A percentile compares a stretch with the other conserved stretches of the same genome.
Conservation (phyloP, 371 early-diverging fungal species). For the Syncephalastrum racemosum region DNA sequence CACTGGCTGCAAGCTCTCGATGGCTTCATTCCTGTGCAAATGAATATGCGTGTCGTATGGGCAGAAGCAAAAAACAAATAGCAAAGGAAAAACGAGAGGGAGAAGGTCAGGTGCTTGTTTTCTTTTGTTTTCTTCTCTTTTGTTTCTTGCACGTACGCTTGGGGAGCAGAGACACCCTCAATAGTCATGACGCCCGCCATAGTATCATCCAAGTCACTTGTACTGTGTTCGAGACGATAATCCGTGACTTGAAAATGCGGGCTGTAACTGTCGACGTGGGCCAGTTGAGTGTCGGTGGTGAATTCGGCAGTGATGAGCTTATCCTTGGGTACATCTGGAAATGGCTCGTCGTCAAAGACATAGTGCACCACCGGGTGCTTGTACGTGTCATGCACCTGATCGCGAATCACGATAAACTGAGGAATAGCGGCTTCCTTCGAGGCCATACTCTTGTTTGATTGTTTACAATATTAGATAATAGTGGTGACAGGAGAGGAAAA, state of each 20-base stretch:
- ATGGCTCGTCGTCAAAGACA: constrained; percentile 56
- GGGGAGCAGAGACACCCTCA: constrained; percentile 43
- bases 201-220: constrained; percentile 20
- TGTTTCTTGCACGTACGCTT: constrained; percentile 18
- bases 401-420: constrained; percentile 53
- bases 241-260: constrained; percentile 54
- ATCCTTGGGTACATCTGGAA: constrained; percentile 49
- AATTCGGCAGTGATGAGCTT: constrained; percentile 53
- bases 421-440: constrained; percentile 29
- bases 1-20: constrained; percentile 33
- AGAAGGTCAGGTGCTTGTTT: constrained; percentile 3
- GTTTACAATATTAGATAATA: no score
- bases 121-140: not conserved
- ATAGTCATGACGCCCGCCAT: constrained; percentile 28
- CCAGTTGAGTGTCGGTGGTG: constrained; percentile 33
- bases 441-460: no score
- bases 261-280: constrained; percentile 43
- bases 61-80: not conserved
- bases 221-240: constrained; percentile 43
- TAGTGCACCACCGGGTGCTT: constrained; percentile 56
- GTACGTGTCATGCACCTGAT: constrained; percentile 44
- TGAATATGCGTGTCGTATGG: not conserved
- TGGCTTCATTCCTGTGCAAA: constrained; percentile 27
- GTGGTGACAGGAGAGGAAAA: no score
- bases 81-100: not conserved